Evolutionary conservation across 129 eudicot genomes (phyloP), one percentile per base, ranked within the genome.

Genomic region (Centaurea solstitialis): DNA sequence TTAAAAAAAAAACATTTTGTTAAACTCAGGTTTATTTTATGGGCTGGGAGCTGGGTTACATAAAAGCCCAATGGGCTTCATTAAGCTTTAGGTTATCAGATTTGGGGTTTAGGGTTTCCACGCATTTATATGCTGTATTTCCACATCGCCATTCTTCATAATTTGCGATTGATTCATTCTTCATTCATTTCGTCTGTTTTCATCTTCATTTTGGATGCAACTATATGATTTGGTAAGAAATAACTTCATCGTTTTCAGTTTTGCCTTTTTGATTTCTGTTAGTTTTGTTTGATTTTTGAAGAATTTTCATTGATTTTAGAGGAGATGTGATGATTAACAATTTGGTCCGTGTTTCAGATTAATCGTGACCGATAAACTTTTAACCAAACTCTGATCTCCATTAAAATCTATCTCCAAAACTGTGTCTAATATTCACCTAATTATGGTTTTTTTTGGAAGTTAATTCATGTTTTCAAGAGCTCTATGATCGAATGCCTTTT

Each of bases 291-390:
- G 7, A 69, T 10, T 35, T 21, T 23, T 1, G 9, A 5, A 12
- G 37, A 53, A 39, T 59, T 9, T 38, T 59, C 0, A 6, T 4
- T 70, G 65, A 57, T 6, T 0, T 1, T 26, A 3, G 2, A 57
- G 80, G 92, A 84, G 93, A 89, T 73, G 45, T 92, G 97, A 92
- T 89, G 94, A 89, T 23, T 62, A 86, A 23, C 70, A 61, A 83
- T 78, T 88, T 92, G 97, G 97, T 92, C 97, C 97, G 97, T 92
- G 97, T 92, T 92, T 89, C 97, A 84, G 97, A 92, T 89, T 20
- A 81, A 81, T 70, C 82, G 82, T 82, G 91, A 86, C 87, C 80
- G 90, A 89, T 65, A 89, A 89, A 79, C 78, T 66, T 26, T n/a
- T 76, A n/a, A 86, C 89, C 94, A 87, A 88, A 38, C 86, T 86